Conservation (phyloP, 108 stramenopile species). For the Phaeodactylum tricornutum region DNA sequence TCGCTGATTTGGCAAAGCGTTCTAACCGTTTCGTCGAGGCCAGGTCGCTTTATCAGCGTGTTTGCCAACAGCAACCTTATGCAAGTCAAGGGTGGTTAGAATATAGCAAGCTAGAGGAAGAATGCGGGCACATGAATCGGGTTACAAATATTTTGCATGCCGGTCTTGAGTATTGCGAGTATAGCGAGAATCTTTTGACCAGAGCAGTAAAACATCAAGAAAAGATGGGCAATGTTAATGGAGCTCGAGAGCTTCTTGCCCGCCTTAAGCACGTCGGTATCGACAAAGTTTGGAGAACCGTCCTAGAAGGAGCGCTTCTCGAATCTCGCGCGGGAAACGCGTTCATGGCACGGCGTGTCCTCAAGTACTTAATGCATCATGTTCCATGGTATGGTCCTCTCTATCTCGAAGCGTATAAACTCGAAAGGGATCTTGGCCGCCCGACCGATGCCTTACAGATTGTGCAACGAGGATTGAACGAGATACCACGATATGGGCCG, state of each 20-base stretch:
- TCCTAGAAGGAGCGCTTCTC: slow-evolving; percentile 92
- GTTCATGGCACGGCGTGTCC: slow-evolving; percentile 66
- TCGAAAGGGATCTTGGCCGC: slow-evolving; percentile 78
- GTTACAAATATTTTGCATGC: slow-evolving; percentile 61
- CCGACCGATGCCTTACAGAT: slow-evolving; percentile 75
- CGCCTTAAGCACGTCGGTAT: slow-evolving; percentile 83
- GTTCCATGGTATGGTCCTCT: slow-evolving; percentile 98
- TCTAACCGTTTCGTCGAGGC: slow-evolving; percentile 65
- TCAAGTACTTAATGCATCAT: slow-evolving; percentile 86
- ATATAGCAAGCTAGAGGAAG: slow-evolving; percentile 94
- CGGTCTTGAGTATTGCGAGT: slow-evolving; percentile 68
- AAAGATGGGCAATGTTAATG: slow-evolving; percentile 53
- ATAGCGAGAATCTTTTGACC: slow-evolving; percentile 76
- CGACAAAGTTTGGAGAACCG: slow-evolving; percentile 89
- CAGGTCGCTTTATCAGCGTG: slow-evolving; percentile 66
- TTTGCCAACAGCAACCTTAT: slow-evolving; percentile 77
- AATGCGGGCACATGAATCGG: slow-evolving; percentile 68
- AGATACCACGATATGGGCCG: slow-evolving; percentile 92
- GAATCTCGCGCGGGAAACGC: slow-evolving; percentile 91
- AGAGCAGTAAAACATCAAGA: slow-evolving; percentile 91
- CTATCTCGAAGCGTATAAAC: slow-evolving; percentile 88
- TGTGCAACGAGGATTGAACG: slow-evolving; percentile 84
- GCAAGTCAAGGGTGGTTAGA: slow-evolving; percentile 93
- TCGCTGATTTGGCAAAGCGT: slow-evolving; percentile 75
- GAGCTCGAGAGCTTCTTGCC: slow-evolving; percentile 74